Conservation (phyloP, 2,329 filamentous ascomycete genomes). For the Diaporthe ampelina region DNA sequence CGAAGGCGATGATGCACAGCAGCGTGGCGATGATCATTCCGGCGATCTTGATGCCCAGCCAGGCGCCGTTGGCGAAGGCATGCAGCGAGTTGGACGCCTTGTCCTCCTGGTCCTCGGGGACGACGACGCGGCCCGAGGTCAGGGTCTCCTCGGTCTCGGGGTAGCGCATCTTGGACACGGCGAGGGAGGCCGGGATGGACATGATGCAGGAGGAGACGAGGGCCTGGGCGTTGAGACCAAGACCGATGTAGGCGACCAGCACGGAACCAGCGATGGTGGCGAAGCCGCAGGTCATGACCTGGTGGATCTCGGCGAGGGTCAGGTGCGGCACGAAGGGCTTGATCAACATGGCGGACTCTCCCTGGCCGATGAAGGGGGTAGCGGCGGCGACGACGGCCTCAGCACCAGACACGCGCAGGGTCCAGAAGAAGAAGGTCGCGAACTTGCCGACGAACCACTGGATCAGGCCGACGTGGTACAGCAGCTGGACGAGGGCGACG, state of each 20-base stretch:
- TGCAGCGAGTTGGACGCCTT: slow-evolving; percentile 85
- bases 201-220: slow-evolving; percentile 94
- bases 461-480: slow-evolving; percentile 84
- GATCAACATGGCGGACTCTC: slow-evolving; percentile 94
- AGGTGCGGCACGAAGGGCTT: slow-evolving; percentile 88
- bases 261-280: slow-evolving; percentile 93
- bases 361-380: slow-evolving; percentile 94
- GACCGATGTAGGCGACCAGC: slow-evolving; percentile 85
- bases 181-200: slow-evolving; percentile 92
- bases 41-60: slow-evolving; percentile 88
- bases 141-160: slow-evolving; percentile 90
- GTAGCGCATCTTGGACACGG: slow-evolving; percentile 89
- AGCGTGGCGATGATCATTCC: slow-evolving; percentile 85
- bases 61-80: slow-evolving; percentile 86
- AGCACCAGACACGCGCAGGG: slow-evolving; percentile 86
- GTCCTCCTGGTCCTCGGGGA: slow-evolving; percentile 84
- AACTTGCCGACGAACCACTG: slow-evolving; percentile 94
- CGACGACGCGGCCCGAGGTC: slow-evolving; percentile 83
- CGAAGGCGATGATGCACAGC: slow-evolving; percentile 85
- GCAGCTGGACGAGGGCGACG: slow-evolving; percentile 88
- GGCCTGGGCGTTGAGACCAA: slow-evolving; percentile 87
- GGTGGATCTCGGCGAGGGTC: slow-evolving; percentile 89
- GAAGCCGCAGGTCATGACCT: slow-evolving; percentile 93
- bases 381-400: slow-evolving; percentile 95
- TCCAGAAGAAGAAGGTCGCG: slow-evolving; percentile 92